Base-by-base conservation (phyloP, 1,139 yeast genomes). In the Pichia sp. region DNA sequence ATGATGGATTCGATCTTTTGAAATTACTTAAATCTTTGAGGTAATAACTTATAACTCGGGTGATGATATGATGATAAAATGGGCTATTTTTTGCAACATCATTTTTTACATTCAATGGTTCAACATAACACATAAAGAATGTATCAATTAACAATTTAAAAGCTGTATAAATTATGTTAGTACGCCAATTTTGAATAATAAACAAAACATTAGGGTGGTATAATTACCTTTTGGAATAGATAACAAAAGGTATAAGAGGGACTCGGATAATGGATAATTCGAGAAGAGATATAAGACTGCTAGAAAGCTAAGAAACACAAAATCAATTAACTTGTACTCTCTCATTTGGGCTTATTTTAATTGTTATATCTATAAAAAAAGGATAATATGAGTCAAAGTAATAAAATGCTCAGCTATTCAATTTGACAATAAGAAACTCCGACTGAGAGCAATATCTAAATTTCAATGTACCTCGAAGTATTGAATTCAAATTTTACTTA, bases 21-120 rank as follows among this genome's bases (percentile, higher is more conserved):
- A 50, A 53, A 24, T 53, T 45, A 7, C 43, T 26, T 4, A 58
- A 24, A 20, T 51, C 51, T 16, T 56, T 52, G 1, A 59, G 29
- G 39, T 56, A 60, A 26, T 51, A 52, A n/a, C 49, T 53, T 15
- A 54, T 45, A 7, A 59, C 32, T 45, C 51, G 45, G 8, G 52
- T 39, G 11, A 61, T 27, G 13, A 59, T 43, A 43, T 54, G 59
- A 29, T 60, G 64, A 39, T 54, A 39, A 29, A 60, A 46, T 0
- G 64, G 58, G 4, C 62, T 60, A 43, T 59, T 56, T 43, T 58
- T 52, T 36, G 52, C 44, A 8, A 58, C 53, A 8, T 45, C 39
- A 45, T 56, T 55, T 42, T 58, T 60, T 0, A 26, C 39, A 42
- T 58, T 55, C 32, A 59, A 46, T 2, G 66, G 66, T 34, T 61